Percentiles rank a stretch among this genome's conserved stretches.
phyloP scores from a whole-genome alignment of 352 stramenopile species.

The Globisporangium iwayamae region DNA sequence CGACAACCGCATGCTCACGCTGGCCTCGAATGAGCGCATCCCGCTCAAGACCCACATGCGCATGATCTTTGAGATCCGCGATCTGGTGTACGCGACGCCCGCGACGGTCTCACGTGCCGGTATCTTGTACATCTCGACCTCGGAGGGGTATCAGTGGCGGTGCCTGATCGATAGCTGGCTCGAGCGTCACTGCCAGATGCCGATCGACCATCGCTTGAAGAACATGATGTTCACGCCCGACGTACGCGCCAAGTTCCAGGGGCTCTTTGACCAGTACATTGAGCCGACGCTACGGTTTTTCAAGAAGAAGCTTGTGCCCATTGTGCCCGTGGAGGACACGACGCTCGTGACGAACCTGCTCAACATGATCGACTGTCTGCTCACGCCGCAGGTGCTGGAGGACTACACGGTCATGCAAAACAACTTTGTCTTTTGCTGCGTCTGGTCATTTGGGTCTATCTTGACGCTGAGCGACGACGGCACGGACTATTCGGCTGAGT shows the following conservation, averaged over 20 bases:
- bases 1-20: constrained; percentile 95
- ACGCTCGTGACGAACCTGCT: constrained; percentile 91
- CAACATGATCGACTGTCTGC: constrained; percentile 93
- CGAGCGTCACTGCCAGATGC: constrained; percentile 63
- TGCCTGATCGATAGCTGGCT: constrained; percentile 94
- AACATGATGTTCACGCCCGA: constrained; percentile 82
- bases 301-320: constrained; percentile 89
- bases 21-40: constrained; percentile 96
- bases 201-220: constrained; percentile 57
- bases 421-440: constrained; percentile 94
- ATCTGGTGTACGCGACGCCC: constrained; percentile 94
- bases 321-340: constrained; percentile 93
- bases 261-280: constrained; percentile 92
- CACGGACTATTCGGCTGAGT: constrained; percentile 92
- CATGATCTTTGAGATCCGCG: constrained; percentile 97
- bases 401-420: constrained; percentile 86
- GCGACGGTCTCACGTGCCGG: constrained; percentile 93
- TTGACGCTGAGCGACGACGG: constrained; percentile 92
- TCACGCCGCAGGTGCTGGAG: constrained; percentile 78
- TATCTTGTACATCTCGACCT: constrained; percentile 96
- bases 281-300: constrained; percentile 92
- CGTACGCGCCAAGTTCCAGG: constrained; percentile 72
- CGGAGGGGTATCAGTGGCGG: constrained; percentile 93
- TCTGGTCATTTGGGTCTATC: constrained; percentile 94
- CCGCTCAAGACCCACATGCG: constrained; percentile 95